Percentiles rank a stretch among this genome's conserved stretches.
These are phyloP conservation scores for Microcos paniculata DNA, from an alignment of 345 rosid genomes.

Conservation along the genomic window DNA sequence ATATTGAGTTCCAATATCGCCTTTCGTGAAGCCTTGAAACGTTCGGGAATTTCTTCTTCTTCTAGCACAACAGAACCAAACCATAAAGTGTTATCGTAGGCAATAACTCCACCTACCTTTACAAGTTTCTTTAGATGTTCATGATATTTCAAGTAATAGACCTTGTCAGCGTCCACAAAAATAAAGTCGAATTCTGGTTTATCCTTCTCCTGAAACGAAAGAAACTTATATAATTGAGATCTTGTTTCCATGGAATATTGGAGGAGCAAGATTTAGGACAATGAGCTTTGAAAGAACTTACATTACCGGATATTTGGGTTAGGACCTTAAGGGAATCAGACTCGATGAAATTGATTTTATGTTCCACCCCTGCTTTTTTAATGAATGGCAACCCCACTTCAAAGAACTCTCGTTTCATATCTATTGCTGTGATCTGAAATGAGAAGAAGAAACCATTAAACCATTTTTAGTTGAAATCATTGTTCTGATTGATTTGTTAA, in stretches of 20 bases:
- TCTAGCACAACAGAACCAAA: not conserved
- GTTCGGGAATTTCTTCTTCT: conserved; percentile 28
- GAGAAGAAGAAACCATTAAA: no score
- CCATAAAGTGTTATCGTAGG: conserved; percentile 6
- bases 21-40: conserved; percentile 15
- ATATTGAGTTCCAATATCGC: conserved; percentile 37
- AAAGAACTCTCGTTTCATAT: conserved; percentile 33
- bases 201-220: conserved; percentile 5
- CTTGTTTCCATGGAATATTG: conserved; percentile 2
- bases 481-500: not conserved
- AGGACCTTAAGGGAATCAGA: conserved; percentile 27
- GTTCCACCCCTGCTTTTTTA: conserved; percentile 49
- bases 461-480: no score
- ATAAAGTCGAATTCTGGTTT: conserved; percentile 43
- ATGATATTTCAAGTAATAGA: not conserved
- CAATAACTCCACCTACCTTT: not conserved
- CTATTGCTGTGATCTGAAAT: conserved; percentile 43
- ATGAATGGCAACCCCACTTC: conserved; percentile 46
- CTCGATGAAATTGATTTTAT: conserved; percentile 53
- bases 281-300: no score
- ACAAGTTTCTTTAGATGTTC: not conserved
- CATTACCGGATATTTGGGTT: not conserved
- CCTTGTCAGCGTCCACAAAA: conserved; percentile 56
- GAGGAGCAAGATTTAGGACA: no score
- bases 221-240: conserved; percentile 40